Percentiles rank a stretch among this genome's conserved stretches.
These are phyloP conservation scores for Microthlaspi erraticum DNA, from an alignment of 345 rosid genomes.

Conservation along the genomic window DNA sequence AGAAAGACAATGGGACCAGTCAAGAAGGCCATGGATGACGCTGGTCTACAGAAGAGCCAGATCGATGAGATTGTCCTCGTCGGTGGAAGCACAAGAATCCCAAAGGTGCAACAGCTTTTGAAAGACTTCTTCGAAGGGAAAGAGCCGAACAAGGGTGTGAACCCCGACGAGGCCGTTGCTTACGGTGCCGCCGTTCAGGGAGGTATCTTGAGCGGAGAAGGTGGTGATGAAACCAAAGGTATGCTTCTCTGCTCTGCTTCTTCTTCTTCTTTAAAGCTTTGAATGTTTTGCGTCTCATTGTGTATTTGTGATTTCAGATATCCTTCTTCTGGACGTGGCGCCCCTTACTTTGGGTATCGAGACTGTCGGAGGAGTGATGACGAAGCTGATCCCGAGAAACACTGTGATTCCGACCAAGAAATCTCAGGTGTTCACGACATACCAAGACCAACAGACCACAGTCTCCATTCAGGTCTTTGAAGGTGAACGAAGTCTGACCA, in stretches of 20 bases:
- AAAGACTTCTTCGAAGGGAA: conserved; percentile 95
- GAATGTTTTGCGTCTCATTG: background rate
- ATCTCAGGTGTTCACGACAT: conserved; percentile 96
- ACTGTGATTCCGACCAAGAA: conserved; percentile 98
- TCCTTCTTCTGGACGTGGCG: conserved; percentile 95
- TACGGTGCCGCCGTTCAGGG: conserved; percentile 99
- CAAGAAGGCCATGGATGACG: conserved; percentile 99
- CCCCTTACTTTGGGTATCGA: conserved; percentile 96
- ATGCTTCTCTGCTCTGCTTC: conserved; percentile 4
- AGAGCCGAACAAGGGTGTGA: conserved; percentile 99
- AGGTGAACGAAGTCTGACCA: conserved; percentile 98
- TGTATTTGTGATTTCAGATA: conserved; percentile 54
- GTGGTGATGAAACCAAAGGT: conserved; percentile 99
- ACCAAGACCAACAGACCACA: conserved; percentile 97
- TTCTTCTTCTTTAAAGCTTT: background rate
- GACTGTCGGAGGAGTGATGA: conserved; percentile 99
- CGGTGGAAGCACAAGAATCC: conserved; percentile 98
- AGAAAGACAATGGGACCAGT: conserved; percentile 99
- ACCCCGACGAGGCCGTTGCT: conserved; percentile 99
- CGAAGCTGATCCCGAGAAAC: conserved; percentile 97
- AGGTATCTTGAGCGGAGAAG: conserved; percentile 97
- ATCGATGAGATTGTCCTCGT: conserved; percentile 98
- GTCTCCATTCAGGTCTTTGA: conserved; percentile 99
- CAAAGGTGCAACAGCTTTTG: conserved; percentile 97
- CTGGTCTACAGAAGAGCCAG: conserved; percentile 84